Evolutionary conservation across 495 filamentous ascomycete species (phyloP).

Genomic region (Aspergillus coremiiformis): DNA sequence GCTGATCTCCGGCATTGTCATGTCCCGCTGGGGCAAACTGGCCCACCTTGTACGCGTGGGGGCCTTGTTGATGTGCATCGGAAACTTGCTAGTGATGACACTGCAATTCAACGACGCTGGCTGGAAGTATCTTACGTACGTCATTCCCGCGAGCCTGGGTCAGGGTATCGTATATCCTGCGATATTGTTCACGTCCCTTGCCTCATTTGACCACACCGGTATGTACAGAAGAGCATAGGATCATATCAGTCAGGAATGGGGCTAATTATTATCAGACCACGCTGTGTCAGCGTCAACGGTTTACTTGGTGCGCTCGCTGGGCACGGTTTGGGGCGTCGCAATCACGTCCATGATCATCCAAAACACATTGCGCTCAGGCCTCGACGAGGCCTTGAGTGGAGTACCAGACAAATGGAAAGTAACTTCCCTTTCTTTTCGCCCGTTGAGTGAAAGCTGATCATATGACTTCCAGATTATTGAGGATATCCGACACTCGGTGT

Average conservation of each 20-base stretch:
- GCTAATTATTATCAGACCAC: slow-evolving; percentile 39
- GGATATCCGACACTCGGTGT: slow-evolving; percentile 55
- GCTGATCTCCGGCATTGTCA: slow-evolving; percentile 52
- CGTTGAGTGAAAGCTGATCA: slow-evolving; percentile 15
- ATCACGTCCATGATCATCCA: slow-evolving; percentile 56
- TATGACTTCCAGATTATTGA: slow-evolving; percentile 42
- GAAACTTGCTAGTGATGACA: slow-evolving; percentile 48
- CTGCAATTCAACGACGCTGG: slow-evolving; percentile 48
- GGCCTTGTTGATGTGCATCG: slow-evolving; percentile 51
- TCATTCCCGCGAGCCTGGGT: slow-evolving; percentile 57
- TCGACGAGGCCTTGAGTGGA: slow-evolving; percentile 50
- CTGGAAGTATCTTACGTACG: slow-evolving; percentile 58
- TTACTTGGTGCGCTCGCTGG: slow-evolving; percentile 56
- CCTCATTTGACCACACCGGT: slow-evolving; percentile 57
- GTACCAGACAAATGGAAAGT: slow-evolving; percentile 62
- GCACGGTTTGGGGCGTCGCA: slow-evolving; percentile 58
- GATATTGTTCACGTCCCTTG: slow-evolving; percentile 55
- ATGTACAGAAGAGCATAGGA: slow-evolving; percentile 2
- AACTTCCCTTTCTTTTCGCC: slow-evolving; percentile 29
- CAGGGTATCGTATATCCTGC: slow-evolving; percentile 58
- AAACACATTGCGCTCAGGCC: slow-evolving; percentile 51
- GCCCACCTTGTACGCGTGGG: slow-evolving; percentile 48
- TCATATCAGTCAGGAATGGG: neutral
- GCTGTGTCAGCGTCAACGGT: slow-evolving; percentile 57
- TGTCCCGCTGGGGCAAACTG: slow-evolving; percentile 57